Conservation (phyloP, 2,329 filamentous ascomycete genomes). For the Dactylellina sp. region DNA sequence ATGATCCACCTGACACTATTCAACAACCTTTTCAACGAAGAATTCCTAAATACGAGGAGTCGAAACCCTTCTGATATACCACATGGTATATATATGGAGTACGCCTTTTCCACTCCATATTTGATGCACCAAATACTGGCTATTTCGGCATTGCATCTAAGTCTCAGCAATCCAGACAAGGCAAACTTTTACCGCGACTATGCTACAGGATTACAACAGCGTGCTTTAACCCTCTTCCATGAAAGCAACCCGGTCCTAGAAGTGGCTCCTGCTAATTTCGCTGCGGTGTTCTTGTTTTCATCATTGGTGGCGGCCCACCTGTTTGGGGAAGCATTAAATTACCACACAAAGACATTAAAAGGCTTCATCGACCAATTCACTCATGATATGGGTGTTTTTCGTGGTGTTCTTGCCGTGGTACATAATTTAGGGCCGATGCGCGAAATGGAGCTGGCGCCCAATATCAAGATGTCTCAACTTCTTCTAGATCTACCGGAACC, state of each 20-base stretch:
- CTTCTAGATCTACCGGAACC: constrained; percentile 50
- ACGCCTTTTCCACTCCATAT: constrained; percentile 63
- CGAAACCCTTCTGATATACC: constrained; percentile 11
- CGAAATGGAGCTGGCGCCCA: constrained; percentile 60
- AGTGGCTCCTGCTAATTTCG: constrained; percentile 61
- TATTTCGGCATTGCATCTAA: constrained; percentile 66
- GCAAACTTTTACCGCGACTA: constrained; percentile 60
- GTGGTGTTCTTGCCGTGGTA: constrained; percentile 65
- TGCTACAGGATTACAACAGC: constrained; percentile 61
- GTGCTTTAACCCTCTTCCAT: constrained; percentile 62
- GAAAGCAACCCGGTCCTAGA: constrained; percentile 57
- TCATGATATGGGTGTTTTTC: constrained; percentile 65
- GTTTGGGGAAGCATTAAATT: constrained; percentile 67
- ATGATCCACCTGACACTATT: constrained; percentile 30
- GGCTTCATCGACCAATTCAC: constrained; percentile 65
- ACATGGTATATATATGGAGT: constrained; percentile 56
- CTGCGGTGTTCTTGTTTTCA: constrained; percentile 67
- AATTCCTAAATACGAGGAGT: constrained; percentile 14
- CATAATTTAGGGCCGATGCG: constrained; percentile 63
- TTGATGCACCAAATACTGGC: constrained; percentile 68
- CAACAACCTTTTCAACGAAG: constrained; percentile 19
- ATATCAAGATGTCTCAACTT: constrained; percentile 61
- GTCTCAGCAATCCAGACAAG: constrained; percentile 63
- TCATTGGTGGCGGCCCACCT: constrained; percentile 66
- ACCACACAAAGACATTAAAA: constrained; percentile 64